Conservation (phyloP, 169 alveolate species). For the Blepharisma undulans region DNA sequence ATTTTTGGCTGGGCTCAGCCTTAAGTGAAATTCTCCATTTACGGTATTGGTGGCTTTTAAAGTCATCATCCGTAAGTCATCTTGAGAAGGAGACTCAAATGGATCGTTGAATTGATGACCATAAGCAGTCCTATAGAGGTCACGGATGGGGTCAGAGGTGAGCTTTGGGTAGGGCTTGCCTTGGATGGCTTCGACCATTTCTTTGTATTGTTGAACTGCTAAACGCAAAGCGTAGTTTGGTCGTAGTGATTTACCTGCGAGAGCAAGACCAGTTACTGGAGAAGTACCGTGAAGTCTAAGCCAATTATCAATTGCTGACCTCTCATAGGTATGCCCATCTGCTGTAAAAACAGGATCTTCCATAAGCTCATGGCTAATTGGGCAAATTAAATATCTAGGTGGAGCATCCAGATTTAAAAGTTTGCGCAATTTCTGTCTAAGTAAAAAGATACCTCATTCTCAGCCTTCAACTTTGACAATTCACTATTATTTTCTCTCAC, state of each 20-base stretch:
- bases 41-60: background rate
- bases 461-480: background rate
- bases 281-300: constrained; percentile 28
- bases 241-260: background rate
- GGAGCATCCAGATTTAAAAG: constrained; percentile 1
- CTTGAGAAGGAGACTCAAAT: background rate
- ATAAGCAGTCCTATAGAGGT: constrained; percentile 23
- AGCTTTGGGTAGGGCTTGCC: background rate
- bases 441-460: background rate
- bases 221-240: constrained; percentile 25
- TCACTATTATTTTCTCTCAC: background rate
- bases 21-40: background rate
- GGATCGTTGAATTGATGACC: constrained; percentile 34
- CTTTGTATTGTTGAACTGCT: constrained; percentile 17
- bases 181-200: background rate
- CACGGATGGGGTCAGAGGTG: background rate
- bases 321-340: constrained; percentile 64
- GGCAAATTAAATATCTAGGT: constrained; percentile 49
- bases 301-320: constrained; percentile 56
- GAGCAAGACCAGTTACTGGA: constrained; percentile 43
- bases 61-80: background rate
- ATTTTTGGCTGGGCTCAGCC: background rate
- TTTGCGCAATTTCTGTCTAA: background rate
- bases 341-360: constrained; percentile 58
- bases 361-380: constrained; percentile 56